These are phyloP conservation scores for Fusarium luffae DNA, from an alignment of 2,329 filamentous ascomycete species.

Conservation along the genomic window DNA sequence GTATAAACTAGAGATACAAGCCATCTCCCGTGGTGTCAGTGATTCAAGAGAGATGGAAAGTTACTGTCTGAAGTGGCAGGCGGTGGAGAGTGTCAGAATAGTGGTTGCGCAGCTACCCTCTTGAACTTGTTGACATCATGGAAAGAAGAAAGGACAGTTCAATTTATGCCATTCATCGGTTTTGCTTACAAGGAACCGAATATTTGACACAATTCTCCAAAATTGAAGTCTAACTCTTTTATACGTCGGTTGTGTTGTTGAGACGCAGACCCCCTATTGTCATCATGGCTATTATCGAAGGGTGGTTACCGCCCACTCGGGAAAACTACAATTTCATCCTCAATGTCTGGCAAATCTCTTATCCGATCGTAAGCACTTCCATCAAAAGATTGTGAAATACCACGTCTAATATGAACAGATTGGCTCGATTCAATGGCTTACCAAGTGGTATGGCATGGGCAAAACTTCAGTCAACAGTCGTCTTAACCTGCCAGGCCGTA, in stretches of 20 bases:
- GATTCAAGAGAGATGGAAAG: not conserved
- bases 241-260: not conserved
- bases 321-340: conserved; percentile 68
- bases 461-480: conserved; percentile 83
- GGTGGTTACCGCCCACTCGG: conserved; percentile 67
- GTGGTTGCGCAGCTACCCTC: conserved; percentile 25
- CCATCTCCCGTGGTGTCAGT: not conserved
- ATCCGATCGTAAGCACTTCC: conserved; percentile 60
- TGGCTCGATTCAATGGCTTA: conserved; percentile 77
- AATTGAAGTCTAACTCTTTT: rapidly evolving
- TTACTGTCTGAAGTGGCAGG: conserved; percentile 18
- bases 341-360: conserved; percentile 63
- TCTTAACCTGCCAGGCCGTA: conserved; percentile 88
- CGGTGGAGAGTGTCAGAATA: conserved; percentile 43
- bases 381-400: not conserved
- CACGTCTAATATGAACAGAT: conserved; percentile 62
- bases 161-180: conserved; percentile 2
- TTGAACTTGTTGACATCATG: conserved; percentile 38
- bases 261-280: not conserved
- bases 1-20: not conserved
- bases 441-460: conserved; percentile 88
- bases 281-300: conserved; percentile 61
- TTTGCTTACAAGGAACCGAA: not conserved
- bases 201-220: too few relatives aligned
- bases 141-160: conserved; percentile 4